Base-by-base conservation (phyloP, 2,329 filamentous ascomycete species). In the Neophaeococcomyces mojaviensis region DNA sequence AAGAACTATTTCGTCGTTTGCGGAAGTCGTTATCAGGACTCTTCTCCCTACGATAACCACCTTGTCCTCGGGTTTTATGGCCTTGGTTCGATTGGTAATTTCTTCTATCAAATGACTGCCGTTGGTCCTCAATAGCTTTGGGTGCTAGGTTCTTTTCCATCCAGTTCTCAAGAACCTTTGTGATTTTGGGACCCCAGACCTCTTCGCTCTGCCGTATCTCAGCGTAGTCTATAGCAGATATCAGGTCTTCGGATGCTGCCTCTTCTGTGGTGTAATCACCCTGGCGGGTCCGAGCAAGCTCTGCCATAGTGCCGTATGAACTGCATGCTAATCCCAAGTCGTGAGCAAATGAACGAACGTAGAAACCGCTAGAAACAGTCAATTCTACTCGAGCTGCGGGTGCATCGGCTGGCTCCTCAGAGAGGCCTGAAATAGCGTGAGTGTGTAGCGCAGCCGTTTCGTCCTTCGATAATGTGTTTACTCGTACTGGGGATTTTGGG, bases 341-440 rank as follows among this genome's bases (percentile, higher is more conserved):
- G 62, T 97, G 88, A 58, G 88, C 89, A 56, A 98, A 80, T 48
- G 86, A 94, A 52, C 92, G 84, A 12, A 98, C 89, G 64, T 98
- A 98, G 72, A 96, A 98, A 32, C 92, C 92, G 0, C 88, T 94
- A 2, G 88, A 88, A 42, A 96, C 90, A 1, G 86, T 94, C 79
- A 98, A 88, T 47, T 85, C 82, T 49, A 98, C 79, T 60, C 79
- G 84, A 39, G 79, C 86, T 1, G 90, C 92, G 1, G 90, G 80
- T 1, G 88, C 54, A 35, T 55, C 31, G 26, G 54, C 53, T 22
- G 52, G 42, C 16, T 44, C 10, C 13, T 35, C 30, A 26, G 51
- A 49, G 20, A 55, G 48, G 32, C 43, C 44, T 24, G 52, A 45
- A 12, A 56, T 39, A 26, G 50, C 37, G 38, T 57, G 55, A 12